phyloP scores from a whole-genome alignment of 139 green algal species.

The Chlamydomonas sp. region DNA sequence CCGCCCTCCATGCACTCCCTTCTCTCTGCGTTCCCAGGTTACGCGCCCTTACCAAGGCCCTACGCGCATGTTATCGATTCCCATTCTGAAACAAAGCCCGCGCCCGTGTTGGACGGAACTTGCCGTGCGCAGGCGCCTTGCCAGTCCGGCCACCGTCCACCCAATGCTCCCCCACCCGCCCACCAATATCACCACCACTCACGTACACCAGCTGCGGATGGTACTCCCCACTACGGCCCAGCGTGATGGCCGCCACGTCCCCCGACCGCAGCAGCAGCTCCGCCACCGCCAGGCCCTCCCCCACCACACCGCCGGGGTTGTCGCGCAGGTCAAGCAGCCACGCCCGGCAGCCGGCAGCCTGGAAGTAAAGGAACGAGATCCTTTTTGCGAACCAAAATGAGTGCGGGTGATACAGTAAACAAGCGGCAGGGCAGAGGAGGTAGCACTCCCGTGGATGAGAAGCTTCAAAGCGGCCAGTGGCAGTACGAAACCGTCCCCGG shows the following conservation, averaged over 20 bases:
- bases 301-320: constrained; percentile 86
- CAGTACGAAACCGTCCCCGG: too few relatives aligned
- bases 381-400: background rate
- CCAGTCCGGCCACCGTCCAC: too few relatives aligned
- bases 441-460: too few relatives aligned
- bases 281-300: constrained; percentile 52
- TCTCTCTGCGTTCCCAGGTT: too few relatives aligned
- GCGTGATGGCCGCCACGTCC: background rate
- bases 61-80: too few relatives aligned
- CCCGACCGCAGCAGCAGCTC: constrained; percentile 9
- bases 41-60: too few relatives aligned
- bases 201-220: background rate
- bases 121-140: too few relatives aligned
- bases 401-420: background rate
- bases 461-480: too few relatives aligned
- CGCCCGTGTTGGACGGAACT: too few relatives aligned
- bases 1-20: too few relatives aligned
- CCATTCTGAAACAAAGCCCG: too few relatives aligned
- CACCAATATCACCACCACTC: background rate
- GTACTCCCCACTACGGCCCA: constrained; percentile 6
- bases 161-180: background rate
- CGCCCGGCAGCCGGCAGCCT: constrained; percentile 21
- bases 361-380: background rate
- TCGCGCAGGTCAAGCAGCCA: constrained; percentile 88
- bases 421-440: background rate